Evolutionary conservation across 1,139 yeast species (phyloP).

Genomic region (Kodamaea fungicola): DNA sequence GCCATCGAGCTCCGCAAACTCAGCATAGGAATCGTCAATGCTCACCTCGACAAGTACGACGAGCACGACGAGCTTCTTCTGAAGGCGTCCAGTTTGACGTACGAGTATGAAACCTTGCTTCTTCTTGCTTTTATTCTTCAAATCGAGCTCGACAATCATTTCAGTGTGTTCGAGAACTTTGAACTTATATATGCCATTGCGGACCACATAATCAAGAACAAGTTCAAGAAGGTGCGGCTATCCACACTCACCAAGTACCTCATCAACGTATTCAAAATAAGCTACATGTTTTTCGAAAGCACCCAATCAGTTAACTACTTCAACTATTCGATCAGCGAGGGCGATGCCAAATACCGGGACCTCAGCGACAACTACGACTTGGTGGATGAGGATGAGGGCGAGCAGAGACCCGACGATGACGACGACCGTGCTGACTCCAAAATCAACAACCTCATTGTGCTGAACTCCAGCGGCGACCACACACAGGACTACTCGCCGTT

Average conservation of each 20-base stretch:
- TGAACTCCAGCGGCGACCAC: constrained; percentile 5
- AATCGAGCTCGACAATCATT: constrained; percentile 35
- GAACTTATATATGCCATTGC: constrained; percentile 45
- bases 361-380: constrained; percentile 35
- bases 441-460: constrained; percentile 14
- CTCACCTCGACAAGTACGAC: constrained; percentile 44
- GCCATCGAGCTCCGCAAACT: constrained; percentile 40
- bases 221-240: constrained; percentile 13
- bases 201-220: constrained; percentile 29
- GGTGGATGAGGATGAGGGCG: constrained; percentile 13
- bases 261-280: constrained; percentile 26
- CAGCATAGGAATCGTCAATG: constrained; percentile 33
- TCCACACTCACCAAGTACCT: constrained; percentile 20
- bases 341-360: constrained; percentile 34
- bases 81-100: constrained; percentile 20
- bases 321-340: constrained; percentile 35
- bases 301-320: constrained; percentile 39
- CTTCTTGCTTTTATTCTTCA: constrained; percentile 33
- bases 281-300: constrained; percentile 33
- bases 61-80: constrained; percentile 18
- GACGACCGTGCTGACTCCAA: constrained; percentile 10
- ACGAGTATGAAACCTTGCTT: constrained; percentile 18
- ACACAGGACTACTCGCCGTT: constrained; percentile 15
- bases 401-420: constrained; percentile 17
- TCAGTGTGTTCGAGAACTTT: constrained; percentile 41